These are phyloP conservation scores for Alternaria incomplexa DNA, from an alignment of 2,329 filamentous ascomycete species.

Conservation along the genomic window DNA sequence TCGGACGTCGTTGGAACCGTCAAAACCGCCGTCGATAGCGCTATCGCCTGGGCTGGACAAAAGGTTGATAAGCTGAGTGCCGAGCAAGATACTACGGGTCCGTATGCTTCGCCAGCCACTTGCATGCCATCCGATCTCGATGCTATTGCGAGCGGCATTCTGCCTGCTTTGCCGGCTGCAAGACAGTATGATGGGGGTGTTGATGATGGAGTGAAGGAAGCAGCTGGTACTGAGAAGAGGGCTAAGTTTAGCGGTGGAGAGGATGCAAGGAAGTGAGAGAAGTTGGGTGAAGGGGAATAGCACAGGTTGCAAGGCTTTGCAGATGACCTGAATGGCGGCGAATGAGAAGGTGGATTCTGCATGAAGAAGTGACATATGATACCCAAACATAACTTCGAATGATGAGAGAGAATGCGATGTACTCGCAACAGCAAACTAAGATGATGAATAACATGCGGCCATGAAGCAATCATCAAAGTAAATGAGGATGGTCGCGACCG, in stretches of 20 bases:
- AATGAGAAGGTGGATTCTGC: neutral
- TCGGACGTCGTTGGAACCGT: conserved; percentile 25
- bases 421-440: neutral
- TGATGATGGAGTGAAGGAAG: neutral
- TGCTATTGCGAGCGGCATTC: conserved; percentile 37
- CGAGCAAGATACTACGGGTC: conserved; percentile 34
- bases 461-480: neutral
- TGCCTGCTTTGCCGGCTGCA: conserved; percentile 27
- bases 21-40: conserved; percentile 26
- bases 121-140: conserved; percentile 44
- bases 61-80: conserved; percentile 30
- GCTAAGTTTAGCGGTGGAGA: neutral
- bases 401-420: neutral
- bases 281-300: neutral
- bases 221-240: neutral
- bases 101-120: conserved; percentile 39
- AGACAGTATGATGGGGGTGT: neutral
- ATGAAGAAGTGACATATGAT: neutral
- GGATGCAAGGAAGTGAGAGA: neutral
- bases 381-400: neutral
- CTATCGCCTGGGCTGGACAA: conserved; percentile 34
- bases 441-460: neutral
- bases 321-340: neutral
- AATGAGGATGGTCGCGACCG: neutral
- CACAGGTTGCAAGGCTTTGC: neutral